Evolutionary conservation across 2,329 filamentous ascomycete species (phyloP).

Genomic region (Cordyceps fumosorosea): DNA sequence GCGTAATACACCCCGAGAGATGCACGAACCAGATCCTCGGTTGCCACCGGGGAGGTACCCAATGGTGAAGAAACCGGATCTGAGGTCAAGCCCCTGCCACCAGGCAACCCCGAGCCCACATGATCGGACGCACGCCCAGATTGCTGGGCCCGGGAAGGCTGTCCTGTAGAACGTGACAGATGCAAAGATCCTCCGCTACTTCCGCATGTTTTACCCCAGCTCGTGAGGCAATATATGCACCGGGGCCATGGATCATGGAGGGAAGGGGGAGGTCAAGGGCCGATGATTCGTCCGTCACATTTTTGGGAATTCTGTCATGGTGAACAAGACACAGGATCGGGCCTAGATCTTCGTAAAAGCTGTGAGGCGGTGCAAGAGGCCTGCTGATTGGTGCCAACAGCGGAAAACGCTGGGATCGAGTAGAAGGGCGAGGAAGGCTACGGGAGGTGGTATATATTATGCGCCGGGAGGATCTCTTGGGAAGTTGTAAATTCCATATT

Average conservation of each 20-base stretch:
- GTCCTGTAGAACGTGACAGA: slow-evolving; percentile 5
- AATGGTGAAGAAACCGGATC: slow-evolving; percentile 2
- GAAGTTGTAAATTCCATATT: too few relatives aligned
- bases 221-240: slow-evolving; percentile 1
- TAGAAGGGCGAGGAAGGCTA: not conserved
- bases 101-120: not conserved
- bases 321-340: slow-evolving; percentile 3
- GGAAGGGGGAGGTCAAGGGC: not conserved
- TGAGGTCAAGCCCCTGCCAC: not conserved
- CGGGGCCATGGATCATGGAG: not conserved
- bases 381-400: not conserved
- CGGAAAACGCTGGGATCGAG: not conserved
- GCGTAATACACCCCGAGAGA: not conserved
- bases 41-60: not conserved
- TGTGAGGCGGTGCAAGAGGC: not conserved
- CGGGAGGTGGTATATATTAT: not conserved
- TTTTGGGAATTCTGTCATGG: slow-evolving; percentile 7
- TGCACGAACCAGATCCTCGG: not conserved
- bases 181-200: not conserved
- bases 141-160: not conserved
- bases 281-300: slow-evolving; percentile 10
- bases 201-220: slow-evolving; percentile 1
- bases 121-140: slow-evolving; percentile 1
- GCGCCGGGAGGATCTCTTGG: not conserved
- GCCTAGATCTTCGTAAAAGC: not conserved